A percentile compares a stretch with the other conserved stretches of the same genome.
These are phyloP conservation scores for Prillingera fragicola DNA, from an alignment of 1,284 basidiomycete genomes.

Conservation along the genomic window DNA sequence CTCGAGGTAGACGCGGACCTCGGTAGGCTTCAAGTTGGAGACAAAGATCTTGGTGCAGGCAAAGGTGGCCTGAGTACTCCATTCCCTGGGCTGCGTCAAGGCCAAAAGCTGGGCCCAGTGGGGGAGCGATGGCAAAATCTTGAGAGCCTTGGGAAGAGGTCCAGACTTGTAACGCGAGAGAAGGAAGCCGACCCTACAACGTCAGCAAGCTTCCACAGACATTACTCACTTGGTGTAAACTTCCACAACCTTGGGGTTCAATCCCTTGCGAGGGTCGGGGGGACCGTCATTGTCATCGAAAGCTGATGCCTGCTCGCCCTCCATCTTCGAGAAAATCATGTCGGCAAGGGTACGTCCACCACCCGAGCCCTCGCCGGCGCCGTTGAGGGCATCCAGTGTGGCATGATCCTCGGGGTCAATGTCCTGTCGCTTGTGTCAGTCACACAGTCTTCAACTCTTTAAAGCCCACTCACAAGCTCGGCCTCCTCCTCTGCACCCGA, in stretches of 20 bases:
- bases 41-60: conserved; percentile 95
- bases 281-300: conserved; percentile 55
- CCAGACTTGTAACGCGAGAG: conserved; percentile 92
- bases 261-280: conserved; percentile 80
- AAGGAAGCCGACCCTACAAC: conserved; percentile 70
- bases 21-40: conserved; percentile 91
- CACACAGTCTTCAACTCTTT: not conserved
- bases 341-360: conserved; percentile 85
- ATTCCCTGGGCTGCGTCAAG: conserved; percentile 82
- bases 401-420: conserved; percentile 82
- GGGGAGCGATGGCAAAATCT: conserved; percentile 92
- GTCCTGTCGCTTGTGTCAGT: conserved; percentile 56
- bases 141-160: conserved; percentile 93
- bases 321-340: conserved; percentile 88
- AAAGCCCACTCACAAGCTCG: conserved; percentile 48
- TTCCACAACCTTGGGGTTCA: conserved; percentile 94
- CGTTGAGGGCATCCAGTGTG: conserved; percentile 67
- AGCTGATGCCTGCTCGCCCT: conserved; percentile 55
- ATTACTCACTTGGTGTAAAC: conserved; percentile 82
- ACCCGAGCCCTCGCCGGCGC: conserved; percentile 36
- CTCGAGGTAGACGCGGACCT: conserved; percentile 89
- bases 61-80: conserved; percentile 92
- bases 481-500: conserved; percentile 53
- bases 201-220: not conserved
- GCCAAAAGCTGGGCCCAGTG: conserved; percentile 96